phyloP scores from a whole-genome alignment of 140 eudicot genomes.

The Bidens hawaiensis region DNA sequence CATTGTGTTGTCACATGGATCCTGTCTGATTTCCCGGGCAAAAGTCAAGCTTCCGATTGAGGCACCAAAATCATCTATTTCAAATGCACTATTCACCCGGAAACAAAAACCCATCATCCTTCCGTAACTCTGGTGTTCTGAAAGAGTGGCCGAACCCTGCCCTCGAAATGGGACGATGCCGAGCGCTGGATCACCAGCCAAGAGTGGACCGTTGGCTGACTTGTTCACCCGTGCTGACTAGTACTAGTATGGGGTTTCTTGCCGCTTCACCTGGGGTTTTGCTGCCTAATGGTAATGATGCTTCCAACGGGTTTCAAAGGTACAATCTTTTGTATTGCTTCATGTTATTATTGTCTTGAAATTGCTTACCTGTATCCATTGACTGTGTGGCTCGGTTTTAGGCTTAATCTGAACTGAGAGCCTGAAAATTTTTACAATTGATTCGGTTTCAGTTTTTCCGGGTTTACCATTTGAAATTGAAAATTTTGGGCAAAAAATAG shows the following conservation, averaged over 20 bases:
- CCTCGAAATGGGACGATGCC: conserved; percentile 99
- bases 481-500: too few relatives aligned
- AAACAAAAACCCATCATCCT: conserved; percentile 37
- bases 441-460: too few relatives aligned
- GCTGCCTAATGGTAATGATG: conserved; percentile 32
- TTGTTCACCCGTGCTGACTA: conserved; percentile 46
- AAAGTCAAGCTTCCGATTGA: background rate
- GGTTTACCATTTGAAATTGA: too few relatives aligned
- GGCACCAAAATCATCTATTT: too few relatives aligned
- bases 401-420: too few relatives aligned
- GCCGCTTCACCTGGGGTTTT: conserved; percentile 71
- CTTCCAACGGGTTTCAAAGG: conserved; percentile 23
- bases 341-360: background rate
- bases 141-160: conserved; percentile 74
- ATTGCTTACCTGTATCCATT: background rate
- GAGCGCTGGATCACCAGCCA: conserved; percentile 94
- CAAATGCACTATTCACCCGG: conserved; percentile 34
- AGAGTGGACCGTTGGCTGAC: conserved; percentile 80
- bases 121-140: conserved; percentile 84
- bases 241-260: conserved; percentile 41
- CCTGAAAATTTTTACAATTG: too few relatives aligned
- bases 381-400: too few relatives aligned
- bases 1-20: conserved; percentile 32
- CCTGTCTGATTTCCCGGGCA: conserved; percentile 23
- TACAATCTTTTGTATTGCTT: conserved; percentile 5